Base-by-base conservation (phyloP, 441 rosid genomes). In the Populus hybrid region DNA sequence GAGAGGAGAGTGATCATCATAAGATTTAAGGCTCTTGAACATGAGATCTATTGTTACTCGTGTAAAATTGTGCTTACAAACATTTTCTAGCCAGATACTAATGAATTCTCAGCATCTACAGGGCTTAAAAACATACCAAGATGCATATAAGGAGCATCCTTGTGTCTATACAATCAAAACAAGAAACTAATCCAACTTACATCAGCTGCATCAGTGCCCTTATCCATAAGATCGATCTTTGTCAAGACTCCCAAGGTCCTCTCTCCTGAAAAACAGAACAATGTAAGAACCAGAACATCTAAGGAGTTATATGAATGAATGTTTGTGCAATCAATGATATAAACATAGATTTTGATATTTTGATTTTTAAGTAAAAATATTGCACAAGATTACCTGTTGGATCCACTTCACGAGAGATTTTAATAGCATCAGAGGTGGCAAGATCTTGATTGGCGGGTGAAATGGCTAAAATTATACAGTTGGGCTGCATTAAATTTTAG, bases 361-460 rank as follows among this genome's bases (percentile, higher is more conserved):
- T 11, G 53, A 12, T 45, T 29, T 50, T 40, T 10, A 63, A 36
- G 6, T 11, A 67, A 14, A 50, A 69, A 66, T 69, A 21, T 9
- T 71, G 70, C 31, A 36, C 79, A 70, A 79, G 65, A 18, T 77
- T 84, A 95, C 99, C 99, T 16, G 98, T 82, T 65, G 98, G 99
- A 72, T 95, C 99, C 61, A 95, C 99, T 81, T 95, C 99, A 69
- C 99, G 97, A 28, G 92, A 95, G 80, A 95, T 95, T 87, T 92
- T 95, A 74, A 93, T 93, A 74, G 99, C 99, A 83, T 95, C 99
- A 12, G 98, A 95, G 24, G 99, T 93, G 31, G 99, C 99, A 74
- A 95, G 96, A 93, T 95, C 99, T 89, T 95, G 98, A 79, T 95
- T 95, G 28, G 99, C 99, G 29, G 99, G 99, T 79, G 99, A 95